Conservation (phyloP, 345 rosid species). For the Dipteronia dyeriana region DNA sequence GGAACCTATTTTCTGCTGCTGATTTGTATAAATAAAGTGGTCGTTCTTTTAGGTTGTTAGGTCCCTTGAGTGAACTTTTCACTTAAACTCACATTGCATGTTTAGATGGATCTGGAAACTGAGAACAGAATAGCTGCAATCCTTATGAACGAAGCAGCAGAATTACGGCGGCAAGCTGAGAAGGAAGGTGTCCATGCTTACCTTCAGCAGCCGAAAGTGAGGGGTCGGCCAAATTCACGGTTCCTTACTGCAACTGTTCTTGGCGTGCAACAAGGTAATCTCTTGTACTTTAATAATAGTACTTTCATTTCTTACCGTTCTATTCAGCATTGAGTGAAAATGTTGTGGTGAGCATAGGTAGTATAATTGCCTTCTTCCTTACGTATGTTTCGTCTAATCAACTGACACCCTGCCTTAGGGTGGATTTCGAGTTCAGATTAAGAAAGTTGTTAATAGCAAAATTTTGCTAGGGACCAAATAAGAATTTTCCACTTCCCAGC, state of each 20-base stretch:
- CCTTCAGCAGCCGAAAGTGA: constrained; percentile 58
- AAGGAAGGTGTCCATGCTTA: constrained; percentile 78
- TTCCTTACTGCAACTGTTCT: constrained; percentile 91
- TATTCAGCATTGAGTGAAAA: not conserved
- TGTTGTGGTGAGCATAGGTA: not conserved
- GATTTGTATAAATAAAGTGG: too few species aligned
- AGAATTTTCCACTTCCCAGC: too few species aligned
- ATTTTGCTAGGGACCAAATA: too few species aligned
- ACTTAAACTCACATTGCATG: too few species aligned
- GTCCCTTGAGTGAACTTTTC: not conserved
- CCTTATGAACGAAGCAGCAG: constrained; percentile 94
- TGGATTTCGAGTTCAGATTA: not conserved
- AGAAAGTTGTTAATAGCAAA: not conserved
- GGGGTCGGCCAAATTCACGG: constrained; percentile 82
- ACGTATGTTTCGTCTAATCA: not conserved
- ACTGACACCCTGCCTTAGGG: not conserved
- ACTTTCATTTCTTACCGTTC: not conserved
- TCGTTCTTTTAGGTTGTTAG: not conserved
- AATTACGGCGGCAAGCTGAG: constrained; percentile 72
- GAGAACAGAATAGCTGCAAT: constrained; percentile 87
- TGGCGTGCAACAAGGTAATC: constrained; percentile 85
- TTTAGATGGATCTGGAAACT: constrained; percentile 85
- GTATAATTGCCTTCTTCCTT: not conserved
- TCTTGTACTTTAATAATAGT: not conserved
- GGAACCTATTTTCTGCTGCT: not conserved